Evolutionary conservation across 257 asterid species (phyloP).

Genomic region (Fraxinus cuspidata): DNA sequence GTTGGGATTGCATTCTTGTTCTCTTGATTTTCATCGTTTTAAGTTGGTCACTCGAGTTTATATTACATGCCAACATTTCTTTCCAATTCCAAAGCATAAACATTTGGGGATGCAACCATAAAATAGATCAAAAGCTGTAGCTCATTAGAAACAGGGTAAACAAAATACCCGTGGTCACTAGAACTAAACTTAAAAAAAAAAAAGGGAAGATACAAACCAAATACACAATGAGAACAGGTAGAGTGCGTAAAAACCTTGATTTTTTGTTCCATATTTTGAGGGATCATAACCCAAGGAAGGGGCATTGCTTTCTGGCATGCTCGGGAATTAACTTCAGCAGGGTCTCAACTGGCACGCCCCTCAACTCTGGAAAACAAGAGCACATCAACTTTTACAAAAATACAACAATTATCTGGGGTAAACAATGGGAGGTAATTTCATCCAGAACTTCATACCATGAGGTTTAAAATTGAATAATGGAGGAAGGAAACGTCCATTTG

Average conservation of each 20-base stretch:
- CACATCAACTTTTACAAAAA: background rate
- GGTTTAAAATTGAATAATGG: slow-evolving; percentile 78
- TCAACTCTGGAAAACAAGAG: slow-evolving; percentile 58
- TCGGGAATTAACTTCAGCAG: slow-evolving; percentile 71
- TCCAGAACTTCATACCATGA: slow-evolving; percentile 43
- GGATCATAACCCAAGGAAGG: slow-evolving; percentile 59
- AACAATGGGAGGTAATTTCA: background rate
- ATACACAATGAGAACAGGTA: background rate
- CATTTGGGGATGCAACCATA: too few species aligned
- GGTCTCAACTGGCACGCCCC: slow-evolving; percentile 67
- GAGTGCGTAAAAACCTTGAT: slow-evolving; percentile 11
- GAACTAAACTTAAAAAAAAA: slow-evolving; percentile 18
- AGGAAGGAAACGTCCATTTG: slow-evolving; percentile 72
- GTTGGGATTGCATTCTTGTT: background rate
- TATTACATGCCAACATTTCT: too few species aligned
- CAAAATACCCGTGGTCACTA: background rate
- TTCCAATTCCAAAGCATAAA: too few species aligned
- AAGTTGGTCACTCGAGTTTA: too few species aligned
- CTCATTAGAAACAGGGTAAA: background rate
- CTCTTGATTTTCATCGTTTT: too few species aligned
- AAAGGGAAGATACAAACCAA: slow-evolving; percentile 19
- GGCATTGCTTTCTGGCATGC: slow-evolving; percentile 78
- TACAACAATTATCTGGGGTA: background rate
- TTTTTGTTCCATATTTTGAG: slow-evolving; percentile 22
- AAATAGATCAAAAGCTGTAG: background rate